These are phyloP conservation scores for Hypoxylon crocopeplum DNA, from an alignment of 495 filamentous ascomycete genomes.

Conservation along the genomic window DNA sequence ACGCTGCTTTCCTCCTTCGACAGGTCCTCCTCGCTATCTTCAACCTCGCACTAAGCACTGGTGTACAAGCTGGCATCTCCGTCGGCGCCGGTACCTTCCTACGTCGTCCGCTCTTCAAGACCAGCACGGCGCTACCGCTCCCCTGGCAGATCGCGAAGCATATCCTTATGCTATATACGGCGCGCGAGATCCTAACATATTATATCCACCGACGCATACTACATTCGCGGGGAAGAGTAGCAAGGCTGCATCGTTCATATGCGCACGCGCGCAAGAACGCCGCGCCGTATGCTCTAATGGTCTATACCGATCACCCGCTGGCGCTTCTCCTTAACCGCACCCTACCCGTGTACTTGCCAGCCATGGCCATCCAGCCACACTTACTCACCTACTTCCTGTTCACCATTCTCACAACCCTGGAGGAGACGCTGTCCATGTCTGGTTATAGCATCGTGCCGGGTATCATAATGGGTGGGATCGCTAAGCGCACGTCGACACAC, in stretches of 20 bases:
- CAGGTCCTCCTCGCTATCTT: constrained; percentile 63
- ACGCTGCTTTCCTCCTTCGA: constrained; percentile 45
- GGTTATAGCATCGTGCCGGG: constrained; percentile 80
- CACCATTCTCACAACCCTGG: constrained; percentile 69
- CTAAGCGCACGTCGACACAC: constrained; percentile 73
- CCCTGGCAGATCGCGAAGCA: constrained; percentile 64
- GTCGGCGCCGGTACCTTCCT: constrained; percentile 40
- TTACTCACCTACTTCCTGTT: constrained; percentile 81
- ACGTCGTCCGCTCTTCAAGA: constrained; percentile 48
- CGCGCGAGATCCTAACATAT: constrained; percentile 69
- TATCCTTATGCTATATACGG: constrained; percentile 66
- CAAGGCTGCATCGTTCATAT: constrained; percentile 63
- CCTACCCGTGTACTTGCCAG: constrained; percentile 76
- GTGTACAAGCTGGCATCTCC: constrained; percentile 61
- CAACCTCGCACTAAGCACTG: constrained; percentile 68
- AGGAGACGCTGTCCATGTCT: constrained; percentile 77
- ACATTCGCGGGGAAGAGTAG: constrained; percentile 52
- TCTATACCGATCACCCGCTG: constrained; percentile 80
- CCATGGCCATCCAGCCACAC: constrained; percentile 69
- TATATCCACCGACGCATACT: constrained; percentile 74
- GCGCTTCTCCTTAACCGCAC: constrained; percentile 72
- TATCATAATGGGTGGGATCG: constrained; percentile 77
- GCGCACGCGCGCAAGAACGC: constrained; percentile 63
- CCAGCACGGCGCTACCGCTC: constrained; percentile 51
- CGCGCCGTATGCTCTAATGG: constrained; percentile 67